A percentile compares a stretch with the other conserved stretches of the same genome.
These are phyloP conservation scores for Thielaviopsis punctulata DNA, from an alignment of 2,329 filamentous ascomycete genomes.

Conservation along the genomic window DNA sequence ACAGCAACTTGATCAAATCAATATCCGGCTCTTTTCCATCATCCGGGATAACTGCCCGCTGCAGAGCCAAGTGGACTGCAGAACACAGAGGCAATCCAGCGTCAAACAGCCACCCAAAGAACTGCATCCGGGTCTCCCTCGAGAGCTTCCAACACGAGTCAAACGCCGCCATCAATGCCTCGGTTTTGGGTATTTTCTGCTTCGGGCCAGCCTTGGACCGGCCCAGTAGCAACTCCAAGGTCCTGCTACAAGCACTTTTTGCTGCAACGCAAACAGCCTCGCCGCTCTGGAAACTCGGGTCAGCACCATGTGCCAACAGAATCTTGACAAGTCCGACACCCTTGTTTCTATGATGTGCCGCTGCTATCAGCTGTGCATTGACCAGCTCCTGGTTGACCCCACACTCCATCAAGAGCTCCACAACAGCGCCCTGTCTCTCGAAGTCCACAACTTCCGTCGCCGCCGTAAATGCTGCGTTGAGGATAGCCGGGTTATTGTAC, in stretches of 20 bases:
- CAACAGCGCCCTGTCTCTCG: constrained; percentile 29
- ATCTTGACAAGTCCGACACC: constrained; percentile 32
- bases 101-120: constrained; percentile 33
- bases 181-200: constrained; percentile 29
- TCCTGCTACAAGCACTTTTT: constrained; percentile 31
- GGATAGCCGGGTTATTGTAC: constrained; percentile 22
- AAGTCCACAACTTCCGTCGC: constrained; percentile 35
- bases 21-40: constrained; percentile 1
- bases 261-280: constrained; percentile 38
- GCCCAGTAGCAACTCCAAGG: constrained; percentile 33
- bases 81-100: constrained; percentile 31
- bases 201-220: constrained; percentile 24
- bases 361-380: constrained; percentile 34
- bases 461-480: constrained; percentile 36
- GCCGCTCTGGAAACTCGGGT: constrained; percentile 36
- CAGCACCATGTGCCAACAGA: constrained; percentile 34
- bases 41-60: constrained; percentile 32
- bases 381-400: constrained; percentile 31
- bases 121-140: constrained; percentile 28
- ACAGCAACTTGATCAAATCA: constrained; percentile 5
- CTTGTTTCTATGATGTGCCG: constrained; percentile 32
- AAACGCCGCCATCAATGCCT: constrained; percentile 32
- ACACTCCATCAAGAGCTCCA: constrained; percentile 31
- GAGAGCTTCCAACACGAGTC: constrained; percentile 36
- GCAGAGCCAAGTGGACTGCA: constrained; percentile 33